These are phyloP conservation scores for Camelina sativa DNA, from an alignment of 345 rosid species.

Conservation along the genomic window DNA sequence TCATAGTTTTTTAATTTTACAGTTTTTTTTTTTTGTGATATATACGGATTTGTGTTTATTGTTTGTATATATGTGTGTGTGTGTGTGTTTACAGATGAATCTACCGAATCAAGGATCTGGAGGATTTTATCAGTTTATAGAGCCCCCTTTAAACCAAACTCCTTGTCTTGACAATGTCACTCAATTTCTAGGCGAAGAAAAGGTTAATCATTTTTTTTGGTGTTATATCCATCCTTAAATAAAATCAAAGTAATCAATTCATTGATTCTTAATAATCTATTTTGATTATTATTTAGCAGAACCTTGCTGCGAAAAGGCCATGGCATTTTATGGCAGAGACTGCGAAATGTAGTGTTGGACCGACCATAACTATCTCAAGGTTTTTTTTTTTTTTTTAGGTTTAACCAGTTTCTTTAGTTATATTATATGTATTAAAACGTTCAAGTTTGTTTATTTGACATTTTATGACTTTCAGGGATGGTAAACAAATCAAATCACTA, in stretches of 20 bases:
- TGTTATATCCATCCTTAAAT: background rate
- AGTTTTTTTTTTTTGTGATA: too few species aligned
- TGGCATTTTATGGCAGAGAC: conserved; percentile 48
- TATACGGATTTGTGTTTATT: background rate
- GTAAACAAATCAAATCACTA: conserved; percentile 31
- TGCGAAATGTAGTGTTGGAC: conserved; percentile 35
- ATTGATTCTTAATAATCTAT: background rate
- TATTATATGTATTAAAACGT: background rate
- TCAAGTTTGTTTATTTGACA: conserved; percentile 2
- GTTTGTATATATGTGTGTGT: background rate
- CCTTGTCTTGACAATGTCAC: conserved; percentile 36
- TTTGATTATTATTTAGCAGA: conserved; percentile 39
- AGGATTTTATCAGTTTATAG: conserved; percentile 50
- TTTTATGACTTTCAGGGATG: conserved; percentile 41
- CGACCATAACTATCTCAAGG: conserved; percentile 45
- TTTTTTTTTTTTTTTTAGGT: conserved; percentile 23
- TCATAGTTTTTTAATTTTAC: background rate
- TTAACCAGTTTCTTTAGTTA: conserved; percentile 22
- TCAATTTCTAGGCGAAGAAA: conserved; percentile 50
- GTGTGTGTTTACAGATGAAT: conserved; percentile 41
- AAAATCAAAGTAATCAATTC: background rate
- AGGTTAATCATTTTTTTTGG: conserved; percentile 38
- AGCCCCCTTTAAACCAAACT: conserved; percentile 76
- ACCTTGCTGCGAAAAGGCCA: conserved; percentile 50
- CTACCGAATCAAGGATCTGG: conserved; percentile 42